Base-by-base conservation (phyloP, 495 filamentous ascomycete genomes). In the Astrocystis sublimbata region DNA sequence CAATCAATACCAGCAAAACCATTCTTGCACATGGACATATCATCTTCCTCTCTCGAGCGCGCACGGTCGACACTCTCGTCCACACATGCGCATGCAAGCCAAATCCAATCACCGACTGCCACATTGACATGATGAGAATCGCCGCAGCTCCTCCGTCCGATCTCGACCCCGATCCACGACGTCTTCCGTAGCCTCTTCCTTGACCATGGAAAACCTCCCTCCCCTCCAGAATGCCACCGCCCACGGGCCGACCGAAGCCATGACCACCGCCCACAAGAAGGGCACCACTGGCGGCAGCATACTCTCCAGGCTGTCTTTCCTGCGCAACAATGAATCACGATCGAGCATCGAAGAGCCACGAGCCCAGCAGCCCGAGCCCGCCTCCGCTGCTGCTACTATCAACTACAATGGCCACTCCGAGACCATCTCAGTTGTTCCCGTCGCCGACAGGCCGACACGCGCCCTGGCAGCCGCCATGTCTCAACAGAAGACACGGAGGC, bases 401-500 rank as follows among this genome's bases (percentile, higher is more conserved):
- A 23, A 17, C 46, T 31, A 23, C 26, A n/a, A 49, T 49, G 46
- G 1, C 26, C 46, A 17, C 46, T 31, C 46, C 26, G 24, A 49
- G 9, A 26, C 6, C n/a, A 7, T 21, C 49, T 52, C 6, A 13
- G 33, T 36, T 6, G 33, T 36, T 36, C 33, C 33, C 33, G 68
- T 68, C 54, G 52, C 78, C 53, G 65, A 67, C 35, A 65, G 69
- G 62, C 67, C 68, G 63, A 65, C 73, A 21, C 72, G 70, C 43
- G 73, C 73, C 42, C 76, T 77, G 61, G 76, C 75, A 21, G 65
- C 73, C 67, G 78, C 80, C 9, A 75, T 85, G 65, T 79, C 85
- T 13, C 84, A 88, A 62, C 86, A 89, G 61, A 89, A 89, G 68
- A 89, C 87, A 8, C 83, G 92, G 24, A 86, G 87, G 59, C 87